Evolutionary conservation across 2,329 filamentous ascomycete species (phyloP), one percentile per base, ranked within the genome.

Genomic region (Pseudogymnoascus sp.): DNA sequence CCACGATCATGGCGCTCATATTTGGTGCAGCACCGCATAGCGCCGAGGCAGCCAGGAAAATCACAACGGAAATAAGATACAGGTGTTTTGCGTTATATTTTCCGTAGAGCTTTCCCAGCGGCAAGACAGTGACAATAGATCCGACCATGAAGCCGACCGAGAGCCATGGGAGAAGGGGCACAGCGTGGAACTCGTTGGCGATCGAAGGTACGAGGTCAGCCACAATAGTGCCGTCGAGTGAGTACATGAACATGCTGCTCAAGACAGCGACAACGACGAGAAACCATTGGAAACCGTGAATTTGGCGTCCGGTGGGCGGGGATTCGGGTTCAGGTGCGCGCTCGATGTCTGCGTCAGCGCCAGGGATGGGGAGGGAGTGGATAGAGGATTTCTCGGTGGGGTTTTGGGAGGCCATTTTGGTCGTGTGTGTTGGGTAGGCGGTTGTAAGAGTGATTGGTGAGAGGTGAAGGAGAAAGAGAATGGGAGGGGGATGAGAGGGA

Each of bases 61-160:
- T 4, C 14, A 64, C 25, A 2, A 65, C 36, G 10, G 61, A 31
- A 1, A 53, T 34, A 3, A 63, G 61, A 12, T 62, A 66, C 1
- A 65, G 14, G 34, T 37, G 63, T 31, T 67, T 67, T 1, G 44
- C 61, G 14, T 67, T 60, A 16, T 63, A 67, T 5, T 42, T 63
- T 14, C 34, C 37, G 37, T 37, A 60, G 4, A 83, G 78, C 74
- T 84, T 84, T 40, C 12, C 44, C 50, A 53, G 25, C 6, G 88
- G 87, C 28, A 62, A 87, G 78, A 80, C 16, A 79, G 83, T 61
- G 76, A 78, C 23, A 79, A 82, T 69, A 74, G 84, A 18, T 78
- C 78, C 16, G 65, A 72, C 62, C 11, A 67, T 63, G 60, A 65
- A 66, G 62, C 62, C 62, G 61, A 62, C 65, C 0, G 69, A 67